Evolutionary conservation across 75 land plant genomes (phyloP), one percentile per base, ranked within the genome.

Genomic region (Cunninghamia lanceolata): DNA sequence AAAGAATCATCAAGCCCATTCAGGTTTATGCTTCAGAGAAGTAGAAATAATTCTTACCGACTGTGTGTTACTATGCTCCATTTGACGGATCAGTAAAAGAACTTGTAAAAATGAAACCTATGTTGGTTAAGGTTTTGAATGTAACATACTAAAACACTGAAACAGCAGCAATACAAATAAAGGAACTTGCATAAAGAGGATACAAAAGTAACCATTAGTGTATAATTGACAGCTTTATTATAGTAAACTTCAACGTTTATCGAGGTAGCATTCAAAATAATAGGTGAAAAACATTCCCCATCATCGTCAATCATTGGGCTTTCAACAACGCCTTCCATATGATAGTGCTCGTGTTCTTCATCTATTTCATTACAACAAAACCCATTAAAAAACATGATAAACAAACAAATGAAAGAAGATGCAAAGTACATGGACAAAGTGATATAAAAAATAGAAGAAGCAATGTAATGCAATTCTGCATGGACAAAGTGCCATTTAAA

Each of bases 31-130:
- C 43, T 76, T 30, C 74, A 84, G 17, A 88, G 30, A 45, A 35
- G 6, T 81, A 53, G 39, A 52, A 82, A 47, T 28, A 36, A 17
- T 53, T 59, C 95, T 92, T 90, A 98, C 99, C 82, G 99, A 98
- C 85, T 98, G 99, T n/a, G 99, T 98, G 81, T 95, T 98, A 87
- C 99, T 94, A 87, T 98, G 99, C 88, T 98, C 99, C 99, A 98
- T 98, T 88, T 98, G 99, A 35, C 97, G 90, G 70, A 98, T 96
- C 76, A 96, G 86, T 43, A 95, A 87, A 19, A 98, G 92, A 84
- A 98, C 99, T 90, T 98, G 99, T 82, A 98, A 93, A 86, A 98
- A 96, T 13, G 99, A 96, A 43, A 98, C 86, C 99, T 98, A 76
- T 35, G 85, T 43, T 35, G 1, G 63, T 79, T 77, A 96, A 96